Evolutionary conservation across 305 asterid genomes (phyloP).

Genomic region (Fraxinus sp.): DNA sequence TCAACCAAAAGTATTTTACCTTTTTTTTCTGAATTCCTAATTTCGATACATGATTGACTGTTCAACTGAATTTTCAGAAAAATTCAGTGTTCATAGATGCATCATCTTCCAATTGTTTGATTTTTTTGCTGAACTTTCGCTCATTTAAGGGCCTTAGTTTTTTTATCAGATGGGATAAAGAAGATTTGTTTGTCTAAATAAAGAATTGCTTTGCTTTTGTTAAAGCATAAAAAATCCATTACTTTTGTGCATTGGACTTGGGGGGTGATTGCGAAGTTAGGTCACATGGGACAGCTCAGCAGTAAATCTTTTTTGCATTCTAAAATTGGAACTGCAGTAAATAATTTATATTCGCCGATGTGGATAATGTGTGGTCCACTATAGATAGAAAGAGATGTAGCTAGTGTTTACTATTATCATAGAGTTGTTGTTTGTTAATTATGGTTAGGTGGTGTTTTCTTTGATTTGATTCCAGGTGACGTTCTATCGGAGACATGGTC

Average conservation of each 20-base stretch:
- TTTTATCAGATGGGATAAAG: not conserved
- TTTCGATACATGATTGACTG: constrained; percentile 2
- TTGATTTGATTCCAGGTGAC: constrained; percentile 53
- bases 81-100: not conserved
- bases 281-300: constrained; percentile 31
- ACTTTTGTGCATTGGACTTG: constrained; percentile 11
- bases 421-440: not conserved
- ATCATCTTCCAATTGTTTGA: not conserved
- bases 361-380: constrained; percentile 21
- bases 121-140: not conserved
- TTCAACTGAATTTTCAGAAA: not conserved
- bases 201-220: not conserved
- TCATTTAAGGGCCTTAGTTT: not conserved
- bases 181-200: not conserved
- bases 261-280: constrained; percentile 24
- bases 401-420: not conserved
- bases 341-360: not conserved
- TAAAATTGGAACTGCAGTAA: constrained; percentile 12
- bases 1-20: not conserved
- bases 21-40: not conserved
- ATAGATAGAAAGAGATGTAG: constrained; percentile 1
- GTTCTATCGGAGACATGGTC: constrained; percentile 78
- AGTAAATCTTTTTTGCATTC: constrained; percentile 16
- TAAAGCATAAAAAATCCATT: not conserved
- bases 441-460: not conserved